These are phyloP conservation scores for Myxozyma nipponensis DNA, from an alignment of 805 yeast species.

Conservation along the genomic window DNA sequence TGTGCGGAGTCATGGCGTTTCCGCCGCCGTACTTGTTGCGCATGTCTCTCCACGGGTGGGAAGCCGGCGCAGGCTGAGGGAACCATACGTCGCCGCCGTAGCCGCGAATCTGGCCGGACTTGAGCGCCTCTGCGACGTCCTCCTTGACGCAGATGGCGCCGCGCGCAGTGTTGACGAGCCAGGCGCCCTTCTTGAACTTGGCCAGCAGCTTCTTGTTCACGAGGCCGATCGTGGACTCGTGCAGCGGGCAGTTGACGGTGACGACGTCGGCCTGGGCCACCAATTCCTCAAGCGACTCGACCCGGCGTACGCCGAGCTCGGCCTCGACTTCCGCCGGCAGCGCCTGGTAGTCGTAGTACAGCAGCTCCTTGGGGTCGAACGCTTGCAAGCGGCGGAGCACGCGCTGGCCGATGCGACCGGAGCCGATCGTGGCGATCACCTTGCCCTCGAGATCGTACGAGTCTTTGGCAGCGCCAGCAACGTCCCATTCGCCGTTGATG, in stretches of 20 bases:
- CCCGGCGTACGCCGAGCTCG: slow-evolving; percentile 64
- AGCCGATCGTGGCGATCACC: slow-evolving; percentile 75
- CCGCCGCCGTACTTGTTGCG: slow-evolving; percentile 65
- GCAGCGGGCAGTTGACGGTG: slow-evolving; percentile 74
- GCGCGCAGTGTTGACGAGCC: slow-evolving; percentile 74
- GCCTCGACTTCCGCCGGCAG: slow-evolving; percentile 56
- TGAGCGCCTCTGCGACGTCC: slow-evolving; percentile 71
- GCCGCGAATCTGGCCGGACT: slow-evolving; percentile 65
- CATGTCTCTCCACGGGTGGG: slow-evolving; percentile 75
- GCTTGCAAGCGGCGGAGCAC: slow-evolving; percentile 68
- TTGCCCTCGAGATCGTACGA: slow-evolving; percentile 73
- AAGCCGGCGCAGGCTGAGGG: slow-evolving; percentile 77
- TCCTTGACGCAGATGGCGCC: slow-evolving; percentile 73
- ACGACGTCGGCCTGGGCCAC: slow-evolving; percentile 66
- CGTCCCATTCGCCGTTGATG: slow-evolving; percentile 62
- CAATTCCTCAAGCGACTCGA: slow-evolving; percentile 50
- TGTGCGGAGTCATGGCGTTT: slow-evolving; percentile 82
- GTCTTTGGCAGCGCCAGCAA: slow-evolving; percentile 70
- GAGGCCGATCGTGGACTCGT: slow-evolving; percentile 63
- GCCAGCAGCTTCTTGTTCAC: slow-evolving; percentile 62
- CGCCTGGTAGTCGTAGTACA: slow-evolving; percentile 72
- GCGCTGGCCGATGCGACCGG: slow-evolving; percentile 76
- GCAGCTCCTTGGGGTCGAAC: slow-evolving; percentile 68
- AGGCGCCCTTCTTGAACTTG: slow-evolving; percentile 69
- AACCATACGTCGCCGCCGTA: slow-evolving; percentile 86